Percentiles rank a stretch among this genome's conserved stretches.
Conservation (phyloP, 495 filamentous ascomycete species). For the Cenococcum geophilum region DNA sequence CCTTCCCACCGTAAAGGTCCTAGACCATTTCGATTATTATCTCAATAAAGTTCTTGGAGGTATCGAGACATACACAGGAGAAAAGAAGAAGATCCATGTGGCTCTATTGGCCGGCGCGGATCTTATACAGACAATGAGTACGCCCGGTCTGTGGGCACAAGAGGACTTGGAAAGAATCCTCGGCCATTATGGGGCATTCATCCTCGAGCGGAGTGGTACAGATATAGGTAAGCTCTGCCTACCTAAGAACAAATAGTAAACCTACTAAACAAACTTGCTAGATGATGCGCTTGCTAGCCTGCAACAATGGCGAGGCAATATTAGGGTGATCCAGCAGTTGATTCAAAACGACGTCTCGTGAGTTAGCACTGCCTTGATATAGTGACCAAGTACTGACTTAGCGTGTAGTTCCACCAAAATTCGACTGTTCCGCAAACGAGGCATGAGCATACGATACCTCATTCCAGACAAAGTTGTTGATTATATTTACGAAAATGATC, state of each 20-base stretch:
- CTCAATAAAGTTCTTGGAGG: conserved; percentile 75
- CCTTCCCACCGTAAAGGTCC: conserved; percentile 78
- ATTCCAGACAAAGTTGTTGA: conserved; percentile 37
- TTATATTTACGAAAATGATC: conserved; percentile 68
- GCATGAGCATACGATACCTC: conserved; percentile 55
- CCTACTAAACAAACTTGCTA: conserved; percentile 13
- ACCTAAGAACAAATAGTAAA: conserved; percentile 13
- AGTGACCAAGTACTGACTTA: too few relatives aligned
- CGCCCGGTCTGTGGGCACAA: conserved; percentile 68
- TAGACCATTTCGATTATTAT: conserved; percentile 85
- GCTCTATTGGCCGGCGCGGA: conserved; percentile 76
- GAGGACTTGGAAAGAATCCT: conserved; percentile 83
- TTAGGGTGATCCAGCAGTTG: conserved; percentile 80
- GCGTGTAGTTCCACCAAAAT: conserved; percentile 60
- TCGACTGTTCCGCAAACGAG: conserved; percentile 70
- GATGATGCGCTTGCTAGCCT: conserved; percentile 59
- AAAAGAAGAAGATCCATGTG: conserved; percentile 54
- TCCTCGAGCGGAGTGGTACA: conserved; percentile 84
- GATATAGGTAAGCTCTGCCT: conserved; percentile 61
- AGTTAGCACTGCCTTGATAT: too few relatives aligned
- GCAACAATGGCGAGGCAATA: conserved; percentile 69
- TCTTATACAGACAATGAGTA: conserved; percentile 80
- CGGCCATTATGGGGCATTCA: conserved; percentile 79
- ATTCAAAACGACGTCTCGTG: conserved; percentile 84
- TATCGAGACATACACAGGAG: conserved; percentile 58